phyloP scores from a whole-genome alignment of 169 alveolate species.

The Cryptosporidium viatorum region DNA sequence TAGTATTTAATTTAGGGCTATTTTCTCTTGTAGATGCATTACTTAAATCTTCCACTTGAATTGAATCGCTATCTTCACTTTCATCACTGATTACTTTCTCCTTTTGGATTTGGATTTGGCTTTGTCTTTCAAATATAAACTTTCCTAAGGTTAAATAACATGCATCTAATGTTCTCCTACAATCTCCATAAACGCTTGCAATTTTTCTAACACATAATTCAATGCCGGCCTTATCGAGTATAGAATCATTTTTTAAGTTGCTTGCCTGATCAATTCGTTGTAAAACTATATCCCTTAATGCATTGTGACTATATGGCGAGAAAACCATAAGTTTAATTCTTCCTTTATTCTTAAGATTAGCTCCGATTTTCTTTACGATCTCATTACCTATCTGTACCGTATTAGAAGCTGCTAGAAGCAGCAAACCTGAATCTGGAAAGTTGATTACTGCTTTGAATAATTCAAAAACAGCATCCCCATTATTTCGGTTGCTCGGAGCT shows the following conservation, averaged over 20 bases:
- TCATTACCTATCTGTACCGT: slow-evolving; percentile 45
- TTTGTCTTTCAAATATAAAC: slow-evolving; percentile 22
- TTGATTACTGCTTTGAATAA: slow-evolving; percentile 36
- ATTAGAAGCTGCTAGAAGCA: slow-evolving; percentile 29
- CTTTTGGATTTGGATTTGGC: not conserved
- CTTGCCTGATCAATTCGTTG: not conserved
- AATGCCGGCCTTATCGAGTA: slow-evolving; percentile 41
- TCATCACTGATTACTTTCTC: not conserved
- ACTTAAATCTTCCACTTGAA: not conserved
- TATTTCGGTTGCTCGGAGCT: not conserved
- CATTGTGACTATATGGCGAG: slow-evolving; percentile 54
- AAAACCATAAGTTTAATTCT: slow-evolving; percentile 53
- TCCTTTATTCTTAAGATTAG: slow-evolving; percentile 4
- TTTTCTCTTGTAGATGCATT: slow-evolving; percentile 48
- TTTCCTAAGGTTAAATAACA: slow-evolving; percentile 50
- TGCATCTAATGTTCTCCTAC: slow-evolving; percentile 72
- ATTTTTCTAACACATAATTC: slow-evolving; percentile 69
- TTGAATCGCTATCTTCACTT: not conserved
- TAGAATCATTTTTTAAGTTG: not conserved
- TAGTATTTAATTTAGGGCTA: slow-evolving; percentile 9
- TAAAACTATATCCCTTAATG: slow-evolving; percentile 43
- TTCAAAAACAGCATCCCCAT: slow-evolving; percentile 8
- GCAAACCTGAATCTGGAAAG: slow-evolving; percentile 25
- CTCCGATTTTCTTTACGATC: slow-evolving; percentile 9
- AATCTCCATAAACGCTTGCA: slow-evolving; percentile 69